These are phyloP conservation scores for Fusarium lyarnte DNA, from an alignment of 2,329 filamentous ascomycete genomes.

Conservation along the genomic window DNA sequence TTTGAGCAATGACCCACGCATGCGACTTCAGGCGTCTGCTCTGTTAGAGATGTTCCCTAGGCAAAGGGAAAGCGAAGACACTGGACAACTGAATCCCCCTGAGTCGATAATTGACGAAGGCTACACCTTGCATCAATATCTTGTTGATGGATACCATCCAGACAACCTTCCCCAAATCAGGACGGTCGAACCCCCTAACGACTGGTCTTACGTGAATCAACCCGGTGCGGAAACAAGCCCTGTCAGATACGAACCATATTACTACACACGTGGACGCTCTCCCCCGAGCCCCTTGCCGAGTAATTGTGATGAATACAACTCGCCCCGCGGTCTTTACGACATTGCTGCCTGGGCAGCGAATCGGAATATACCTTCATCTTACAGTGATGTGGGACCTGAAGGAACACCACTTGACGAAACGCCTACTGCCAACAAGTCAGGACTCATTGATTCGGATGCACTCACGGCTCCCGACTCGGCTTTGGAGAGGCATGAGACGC, in stretches of 20 bases:
- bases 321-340: constrained; percentile 41
- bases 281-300: constrained; percentile 62
- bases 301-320: constrained; percentile 51
- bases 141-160: constrained; percentile 48
- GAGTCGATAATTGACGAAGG: constrained; percentile 55
- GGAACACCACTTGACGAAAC: constrained; percentile 36
- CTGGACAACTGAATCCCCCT: constrained; percentile 39
- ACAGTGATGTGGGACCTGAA: constrained; percentile 48
- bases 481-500: constrained; percentile 26
- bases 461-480: constrained; percentile 9
- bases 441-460: constrained; percentile 21
- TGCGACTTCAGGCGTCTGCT: constrained; percentile 76
- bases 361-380: constrained; percentile 51
- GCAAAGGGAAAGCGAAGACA: constrained; percentile 13
- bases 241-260: constrained; percentile 54
- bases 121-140: constrained; percentile 52
- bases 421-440: constrained; percentile 28
- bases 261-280: constrained; percentile 62
- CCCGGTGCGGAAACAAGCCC: constrained; percentile 50
- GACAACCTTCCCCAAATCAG: constrained; percentile 50
- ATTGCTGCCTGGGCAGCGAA: constrained; percentile 53
- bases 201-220: constrained; percentile 56
- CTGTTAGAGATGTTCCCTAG: constrained; percentile 75
- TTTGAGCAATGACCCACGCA: constrained; percentile 76
- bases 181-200: constrained; percentile 53